Percentiles rank a stretch among this genome's conserved stretches.
Conservation (phyloP, 2,329 filamentous ascomycete species). For the Fusarium virguliforme region DNA sequence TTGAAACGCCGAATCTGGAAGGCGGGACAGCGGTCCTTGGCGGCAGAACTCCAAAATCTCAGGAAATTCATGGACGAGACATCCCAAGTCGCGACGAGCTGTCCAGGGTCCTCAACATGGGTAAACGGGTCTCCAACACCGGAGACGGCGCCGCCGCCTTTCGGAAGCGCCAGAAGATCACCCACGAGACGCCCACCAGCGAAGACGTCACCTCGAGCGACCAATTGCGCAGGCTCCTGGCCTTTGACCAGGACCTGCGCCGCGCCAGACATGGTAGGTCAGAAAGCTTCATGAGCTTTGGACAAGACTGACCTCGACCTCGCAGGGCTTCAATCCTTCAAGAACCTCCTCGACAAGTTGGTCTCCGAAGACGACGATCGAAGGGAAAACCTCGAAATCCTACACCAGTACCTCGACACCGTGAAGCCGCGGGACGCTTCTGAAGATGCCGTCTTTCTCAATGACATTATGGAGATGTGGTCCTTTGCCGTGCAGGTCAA, state of each 20-base stretch:
- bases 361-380: constrained; percentile 64
- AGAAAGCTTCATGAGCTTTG: not conserved
- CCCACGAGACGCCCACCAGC: constrained; percentile 70
- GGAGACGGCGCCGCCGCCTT: constrained; percentile 60
- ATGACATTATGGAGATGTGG: constrained; percentile 91
- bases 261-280: constrained; percentile 76
- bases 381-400: constrained; percentile 67
- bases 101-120: constrained; percentile 57
- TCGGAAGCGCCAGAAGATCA: constrained; percentile 71
- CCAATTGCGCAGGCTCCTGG: constrained; percentile 78
- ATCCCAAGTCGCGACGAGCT: constrained; percentile 42
- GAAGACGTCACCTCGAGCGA: constrained; percentile 75
- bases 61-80: constrained; percentile 42
- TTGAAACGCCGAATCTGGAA: constrained; percentile 40
- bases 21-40: constrained; percentile 52
- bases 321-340: constrained; percentile 78
- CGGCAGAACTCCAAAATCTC: constrained; percentile 59
- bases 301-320: not conserved
- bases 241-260: constrained; percentile 79
- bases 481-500: constrained; percentile 84
- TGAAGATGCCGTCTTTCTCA: constrained; percentile 74
- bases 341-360: constrained; percentile 79
- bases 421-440: constrained; percentile 64
- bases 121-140: constrained; percentile 61
- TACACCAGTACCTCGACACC: constrained; percentile 78